Percentiles rank a stretch among this genome's conserved stretches.
These are phyloP conservation scores for Botrytis paeoniae DNA, from an alignment of 2,329 filamentous ascomycete species.

Conservation along the genomic window DNA sequence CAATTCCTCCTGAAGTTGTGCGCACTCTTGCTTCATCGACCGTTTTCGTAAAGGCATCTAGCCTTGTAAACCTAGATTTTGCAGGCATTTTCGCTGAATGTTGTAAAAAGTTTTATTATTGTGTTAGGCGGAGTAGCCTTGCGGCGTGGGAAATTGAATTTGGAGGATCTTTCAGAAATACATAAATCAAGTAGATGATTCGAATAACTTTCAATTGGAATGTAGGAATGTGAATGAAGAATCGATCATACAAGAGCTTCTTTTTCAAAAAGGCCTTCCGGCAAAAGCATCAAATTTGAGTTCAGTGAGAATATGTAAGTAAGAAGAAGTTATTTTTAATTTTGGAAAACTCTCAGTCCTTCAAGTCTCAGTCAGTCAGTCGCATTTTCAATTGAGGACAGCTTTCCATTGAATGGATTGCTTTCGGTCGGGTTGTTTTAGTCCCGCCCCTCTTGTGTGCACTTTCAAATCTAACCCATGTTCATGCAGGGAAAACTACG, in stretches of 20 bases:
- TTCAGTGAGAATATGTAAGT: background rate
- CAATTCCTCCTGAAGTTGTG: constrained; percentile 91
- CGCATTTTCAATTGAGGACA: constrained; percentile 20
- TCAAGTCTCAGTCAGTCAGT: constrained; percentile 5
- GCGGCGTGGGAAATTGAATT: background rate
- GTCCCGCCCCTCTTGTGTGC: background rate
- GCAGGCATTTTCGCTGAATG: constrained; percentile 61
- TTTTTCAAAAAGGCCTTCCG: background rate
- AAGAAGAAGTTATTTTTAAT: background rate
- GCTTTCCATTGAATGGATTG: constrained; percentile 14
- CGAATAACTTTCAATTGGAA: background rate
- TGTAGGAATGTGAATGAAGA: background rate
- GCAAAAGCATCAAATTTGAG: background rate
- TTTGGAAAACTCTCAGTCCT: background rate
- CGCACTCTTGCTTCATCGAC: constrained; percentile 96
- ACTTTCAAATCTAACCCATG: background rate
- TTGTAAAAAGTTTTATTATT: background rate
- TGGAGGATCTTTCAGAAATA: constrained; percentile 8
- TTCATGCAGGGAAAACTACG: constrained; percentile 16
- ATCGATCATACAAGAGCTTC: background rate
- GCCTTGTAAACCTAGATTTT: constrained; percentile 91
- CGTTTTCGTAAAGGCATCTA: constrained; percentile 98
- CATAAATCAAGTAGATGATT: constrained; percentile 6
- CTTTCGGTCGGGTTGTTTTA: background rate
- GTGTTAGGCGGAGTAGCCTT: constrained; percentile 3